phyloP scores from a whole-genome alignment of 805 yeast genomes.

The Zygosaccharomyces bisporus region DNA sequence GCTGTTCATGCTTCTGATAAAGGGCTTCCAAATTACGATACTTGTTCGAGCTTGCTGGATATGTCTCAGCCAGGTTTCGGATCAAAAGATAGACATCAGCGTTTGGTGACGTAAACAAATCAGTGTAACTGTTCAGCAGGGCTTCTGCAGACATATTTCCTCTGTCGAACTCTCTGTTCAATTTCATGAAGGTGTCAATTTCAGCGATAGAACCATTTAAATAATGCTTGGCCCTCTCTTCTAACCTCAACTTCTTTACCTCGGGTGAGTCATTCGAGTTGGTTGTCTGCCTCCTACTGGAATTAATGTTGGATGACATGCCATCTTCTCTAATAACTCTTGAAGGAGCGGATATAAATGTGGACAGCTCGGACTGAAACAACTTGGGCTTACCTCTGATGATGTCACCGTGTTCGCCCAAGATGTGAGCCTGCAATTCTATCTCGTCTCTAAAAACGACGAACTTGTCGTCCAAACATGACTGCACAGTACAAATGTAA shows the following conservation, averaged over 20 bases:
- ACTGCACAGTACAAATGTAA: slow-evolving; percentile 68
- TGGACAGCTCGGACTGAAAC: slow-evolving; percentile 60
- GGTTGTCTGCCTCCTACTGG: slow-evolving; percentile 25
- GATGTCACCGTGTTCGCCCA: slow-evolving; percentile 59
- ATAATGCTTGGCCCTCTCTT: slow-evolving; percentile 82
- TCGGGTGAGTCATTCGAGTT: slow-evolving; percentile 43
- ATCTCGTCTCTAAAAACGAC: slow-evolving; percentile 86
- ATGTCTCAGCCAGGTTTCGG: slow-evolving; percentile 57
- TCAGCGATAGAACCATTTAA: slow-evolving; percentile 49
- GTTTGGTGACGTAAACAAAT: slow-evolving; percentile 43
- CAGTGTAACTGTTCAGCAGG: slow-evolving; percentile 44
- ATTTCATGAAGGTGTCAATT: slow-evolving; percentile 46
- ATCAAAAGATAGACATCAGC: slow-evolving; percentile 57
- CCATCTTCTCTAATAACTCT: slow-evolving; percentile 25
- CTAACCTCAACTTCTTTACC: slow-evolving; percentile 58
- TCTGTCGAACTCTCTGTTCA: slow-evolving; percentile 48
- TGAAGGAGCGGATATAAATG: slow-evolving; percentile 43
- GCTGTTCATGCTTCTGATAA: slow-evolving; percentile 30
- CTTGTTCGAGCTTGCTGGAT: slow-evolving; percentile 45
- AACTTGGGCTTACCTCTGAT: slow-evolving; percentile 34
- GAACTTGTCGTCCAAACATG: slow-evolving; percentile 83
- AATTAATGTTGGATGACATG: slow-evolving; percentile 8
- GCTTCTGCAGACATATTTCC: slow-evolving; percentile 47
- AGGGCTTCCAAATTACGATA: slow-evolving; percentile 38
- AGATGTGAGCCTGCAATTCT: slow-evolving; percentile 83